Evolutionary conservation across 257 asterid species (phyloP).

Genomic region (Nicotiana knightiana): DNA sequence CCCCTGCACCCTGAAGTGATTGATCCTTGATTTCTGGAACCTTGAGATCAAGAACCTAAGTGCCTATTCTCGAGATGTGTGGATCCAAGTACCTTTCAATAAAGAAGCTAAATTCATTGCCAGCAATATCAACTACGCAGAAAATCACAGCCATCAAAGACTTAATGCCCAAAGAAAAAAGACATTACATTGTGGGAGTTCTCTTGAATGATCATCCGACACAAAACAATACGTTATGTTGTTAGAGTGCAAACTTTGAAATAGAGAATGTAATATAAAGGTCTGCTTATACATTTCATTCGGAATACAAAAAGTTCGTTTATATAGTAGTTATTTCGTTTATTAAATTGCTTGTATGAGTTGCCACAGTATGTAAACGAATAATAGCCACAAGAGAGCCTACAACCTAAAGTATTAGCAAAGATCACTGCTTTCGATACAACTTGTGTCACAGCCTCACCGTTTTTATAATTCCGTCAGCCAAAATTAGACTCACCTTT

Average conservation of each 20-base stretch:
- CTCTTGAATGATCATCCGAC: not conserved
- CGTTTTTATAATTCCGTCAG: not conserved
- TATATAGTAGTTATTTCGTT: not conserved
- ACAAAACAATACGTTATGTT: not conserved
- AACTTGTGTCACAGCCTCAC: not conserved
- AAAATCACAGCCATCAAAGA: slow-evolving; percentile 66
- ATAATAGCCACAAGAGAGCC: not conserved
- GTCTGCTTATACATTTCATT: not conserved
- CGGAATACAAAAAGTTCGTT: not conserved
- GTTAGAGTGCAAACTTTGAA: not conserved
- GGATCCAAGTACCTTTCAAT: slow-evolving; percentile 52
- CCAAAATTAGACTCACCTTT: not conserved
- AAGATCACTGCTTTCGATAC: not conserved
- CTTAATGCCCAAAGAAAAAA: slow-evolving; percentile 25
- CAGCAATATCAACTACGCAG: slow-evolving; percentile 67
- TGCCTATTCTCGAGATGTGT: slow-evolving; percentile 48
- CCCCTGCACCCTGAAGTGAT: slow-evolving; percentile 14
- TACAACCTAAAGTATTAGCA: not conserved
- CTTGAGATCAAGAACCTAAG: slow-evolving; percentile 27
- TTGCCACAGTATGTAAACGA: not conserved
- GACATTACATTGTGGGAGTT: not conserved
- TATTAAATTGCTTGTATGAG: not conserved
- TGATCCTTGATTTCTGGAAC: slow-evolving; percentile 19
- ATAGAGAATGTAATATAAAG: not conserved
- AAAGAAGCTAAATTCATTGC: slow-evolving; percentile 55